Evolutionary conservation across 2,329 filamentous ascomycete species (phyloP), one percentile per base, ranked within the genome.

Genomic region (Penicillium hordei): DNA sequence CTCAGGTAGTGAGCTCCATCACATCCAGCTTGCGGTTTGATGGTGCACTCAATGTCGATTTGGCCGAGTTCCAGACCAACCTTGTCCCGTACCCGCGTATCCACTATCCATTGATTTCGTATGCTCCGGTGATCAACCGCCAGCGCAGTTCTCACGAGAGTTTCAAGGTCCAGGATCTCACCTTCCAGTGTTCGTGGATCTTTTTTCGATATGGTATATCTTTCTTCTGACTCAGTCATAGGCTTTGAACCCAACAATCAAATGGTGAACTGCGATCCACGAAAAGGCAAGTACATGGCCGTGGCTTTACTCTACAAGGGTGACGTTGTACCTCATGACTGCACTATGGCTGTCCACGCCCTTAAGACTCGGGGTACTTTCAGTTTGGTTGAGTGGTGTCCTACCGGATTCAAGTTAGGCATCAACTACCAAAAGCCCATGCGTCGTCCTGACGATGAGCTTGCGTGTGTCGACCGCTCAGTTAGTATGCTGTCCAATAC

Each of bases 101-200:
- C 65, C 86, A 88, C 72, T 88, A 87, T 71, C 85, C 86, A 42
- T 74, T 88, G 63, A 86, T 88, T 74, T 83, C 81, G 65, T 88
- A 87, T 66, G 84, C 85, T 1, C 86, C 86, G 2, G 84, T 88
- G 54, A 80, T 87, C 58, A 84, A 82, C 31, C 85, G 86, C 58
- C 82, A 84, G 80, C 90, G 90, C 84, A 91, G 89, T 76, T 85
- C 87, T 48, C 90, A 94, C 72, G 90, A 94, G 81, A 91, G 89
- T 81, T 93, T 93, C 86, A 91, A 91, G 82, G 88, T 92, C 55
- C 83, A 86, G 61, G 91, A 94, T 62, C 76, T 88, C 65, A 88
- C 86, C 62, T 82, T 86, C 69, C 84, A 87, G 72, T 86, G 84
- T 86, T 77, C 25, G 71, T 69, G 17, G 4, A 21, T 36, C 1